These are phyloP conservation scores for Botrytis tulipae DNA, from an alignment of 2,329 filamentous ascomycete species.

Conservation along the genomic window DNA sequence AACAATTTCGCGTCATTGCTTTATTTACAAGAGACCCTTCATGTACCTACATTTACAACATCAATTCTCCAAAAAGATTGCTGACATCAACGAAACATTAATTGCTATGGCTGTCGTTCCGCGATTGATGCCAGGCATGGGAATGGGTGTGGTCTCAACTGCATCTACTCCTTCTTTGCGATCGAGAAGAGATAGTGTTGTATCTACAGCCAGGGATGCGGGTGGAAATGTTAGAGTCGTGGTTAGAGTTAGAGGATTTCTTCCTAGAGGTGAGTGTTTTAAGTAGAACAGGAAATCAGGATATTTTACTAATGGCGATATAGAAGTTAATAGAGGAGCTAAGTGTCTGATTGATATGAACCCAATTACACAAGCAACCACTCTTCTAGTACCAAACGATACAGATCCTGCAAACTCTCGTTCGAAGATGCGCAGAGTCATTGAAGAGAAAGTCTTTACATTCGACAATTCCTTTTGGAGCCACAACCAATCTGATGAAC, in stretches of 20 bases:
- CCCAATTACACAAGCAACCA: conserved; percentile 80
- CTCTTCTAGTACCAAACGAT: conserved; percentile 66
- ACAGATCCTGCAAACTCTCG: conserved; percentile 53
- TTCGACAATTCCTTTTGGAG: conserved; percentile 99
- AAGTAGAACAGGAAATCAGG: background rate
- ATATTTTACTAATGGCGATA: conserved; percentile 25
- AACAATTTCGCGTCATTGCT: conserved; percentile 14
- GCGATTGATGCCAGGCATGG: conserved; percentile 45
- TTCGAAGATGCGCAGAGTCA: conserved; percentile 66
- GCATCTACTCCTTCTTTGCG: conserved; percentile 78
- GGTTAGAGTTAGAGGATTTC: conserved; percentile 75
- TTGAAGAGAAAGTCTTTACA: conserved; percentile 87
- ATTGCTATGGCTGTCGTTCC: conserved; percentile 44
- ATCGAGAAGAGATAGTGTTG: conserved; percentile 66
- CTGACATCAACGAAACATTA: conserved; percentile 37
- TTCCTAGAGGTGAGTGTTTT: conserved; percentile 65
- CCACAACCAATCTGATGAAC: conserved; percentile 71
- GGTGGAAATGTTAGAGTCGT: conserved; percentile 81
- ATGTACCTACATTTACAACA: conserved; percentile 36
- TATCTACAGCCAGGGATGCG: conserved; percentile 51
- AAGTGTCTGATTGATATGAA: conserved; percentile 92
- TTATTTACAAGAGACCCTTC: conserved; percentile 7
- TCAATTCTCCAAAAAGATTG: conserved; percentile 32
- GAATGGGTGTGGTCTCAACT: conserved; percentile 52
- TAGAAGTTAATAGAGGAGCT: conserved; percentile 78